These are phyloP conservation scores for Lumnitzera littorea DNA, from an alignment of 345 rosid species.

Conservation along the genomic window DNA sequence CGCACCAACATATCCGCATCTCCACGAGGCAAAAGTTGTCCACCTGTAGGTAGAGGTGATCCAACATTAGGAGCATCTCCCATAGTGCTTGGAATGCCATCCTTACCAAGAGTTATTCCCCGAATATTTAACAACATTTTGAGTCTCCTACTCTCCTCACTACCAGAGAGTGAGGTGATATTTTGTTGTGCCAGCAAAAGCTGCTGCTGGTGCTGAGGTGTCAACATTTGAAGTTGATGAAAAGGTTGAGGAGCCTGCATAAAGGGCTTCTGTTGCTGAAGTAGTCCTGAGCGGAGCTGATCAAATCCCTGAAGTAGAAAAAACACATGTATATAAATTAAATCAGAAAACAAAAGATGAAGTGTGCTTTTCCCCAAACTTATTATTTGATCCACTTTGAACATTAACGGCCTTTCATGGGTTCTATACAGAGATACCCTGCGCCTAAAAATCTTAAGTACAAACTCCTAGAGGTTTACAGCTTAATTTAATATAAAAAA, in stretches of 20 bases:
- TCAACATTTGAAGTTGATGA: conserved; percentile 74
- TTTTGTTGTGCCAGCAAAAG: conserved; percentile 88
- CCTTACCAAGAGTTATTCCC: conserved; percentile 61
- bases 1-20: conserved; percentile 61
- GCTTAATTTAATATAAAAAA: too few relatives aligned
- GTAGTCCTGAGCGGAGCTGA: conserved; percentile 63
- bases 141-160: conserved; percentile 72
- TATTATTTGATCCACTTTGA: too few relatives aligned
- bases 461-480: too few relatives aligned
- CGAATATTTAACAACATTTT: conserved; percentile 67
- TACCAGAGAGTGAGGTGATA: conserved; percentile 64
- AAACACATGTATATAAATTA: not conserved
- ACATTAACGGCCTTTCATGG: too few relatives aligned
- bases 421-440: too few relatives aligned
- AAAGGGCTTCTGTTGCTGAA: conserved; percentile 83
- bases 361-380: too few relatives aligned
- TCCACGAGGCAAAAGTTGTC: conserved; percentile 32
- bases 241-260: conserved; percentile 45
- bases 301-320: conserved; percentile 51
- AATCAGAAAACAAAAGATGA: conserved; percentile 4
- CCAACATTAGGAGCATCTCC: conserved; percentile 72
- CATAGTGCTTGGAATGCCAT: conserved; percentile 59
- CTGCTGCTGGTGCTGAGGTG: conserved; percentile 84
- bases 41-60: conserved; percentile 62
- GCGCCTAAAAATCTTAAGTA: too few relatives aligned